Evolutionary conservation across 345 rosid genomes (phyloP), one percentile per base, ranked within the genome.

Genomic region (Leavenworthia alabamica): DNA sequence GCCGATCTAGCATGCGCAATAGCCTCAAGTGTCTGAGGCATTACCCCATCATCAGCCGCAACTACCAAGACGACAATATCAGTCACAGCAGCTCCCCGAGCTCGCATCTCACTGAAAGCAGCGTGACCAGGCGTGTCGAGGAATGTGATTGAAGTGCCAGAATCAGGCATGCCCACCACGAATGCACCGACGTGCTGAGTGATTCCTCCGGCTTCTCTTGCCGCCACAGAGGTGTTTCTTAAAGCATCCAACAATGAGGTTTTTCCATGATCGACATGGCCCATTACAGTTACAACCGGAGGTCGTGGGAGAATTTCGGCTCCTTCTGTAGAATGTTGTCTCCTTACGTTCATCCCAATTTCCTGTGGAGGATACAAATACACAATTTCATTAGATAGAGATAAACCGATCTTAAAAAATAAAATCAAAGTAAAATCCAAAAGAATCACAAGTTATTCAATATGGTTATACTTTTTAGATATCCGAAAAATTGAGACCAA

Each of bases 191-290:
- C 72, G 50, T 93, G 95, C 62, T 93, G 99, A 58, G 99, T 93
- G 81, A 93, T 93, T 72, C 97, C 99, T 23, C 97, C 96, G 16
- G 99, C 97, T 88, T 93, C 96, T 73, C 71, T 77, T 23, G 86
- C 92, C 12, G 96, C 96, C 31, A 90, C 88, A 9, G 96, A 84
- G 29, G 97, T 87, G 75, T 84, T 81, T 53, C 96, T 84, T 28
- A 89, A 54, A 31, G 99, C 89, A 75, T 93, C 97, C 31, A 93
- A 69, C 71, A 89, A 83, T 46, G 95, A 89, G 52, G 99, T 93
- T 81, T 90, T 93, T 8, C 96, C 97, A 61, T 93, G 99, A 76
- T 89, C 97, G 64, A 93, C 97, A 67, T 93, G 99, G 19, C 97
- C 97, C 97, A 89, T 87, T 62, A 90, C 95, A 0, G 96, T 89